Evolutionary conservation across 1,284 basidiomycete species (phyloP), one percentile per base, ranked within the genome.

Genomic region (Moesziomyces sp.): DNA sequence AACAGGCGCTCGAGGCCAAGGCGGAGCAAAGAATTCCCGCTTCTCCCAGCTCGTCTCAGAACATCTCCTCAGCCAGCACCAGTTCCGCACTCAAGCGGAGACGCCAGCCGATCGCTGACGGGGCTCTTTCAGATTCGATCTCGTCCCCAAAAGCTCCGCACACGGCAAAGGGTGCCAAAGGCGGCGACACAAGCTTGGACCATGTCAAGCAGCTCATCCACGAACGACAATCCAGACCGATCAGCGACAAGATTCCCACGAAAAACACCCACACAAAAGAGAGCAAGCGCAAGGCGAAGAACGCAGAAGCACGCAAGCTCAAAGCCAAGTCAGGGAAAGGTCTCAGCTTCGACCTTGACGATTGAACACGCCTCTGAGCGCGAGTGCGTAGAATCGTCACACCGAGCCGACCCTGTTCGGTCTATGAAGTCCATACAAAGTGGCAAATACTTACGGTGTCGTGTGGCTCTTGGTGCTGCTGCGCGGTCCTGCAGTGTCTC

Each of bases 281-380:
- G 24, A 28, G 40, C 18, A 60, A 47, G 30, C 64, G 52, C 45
- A 53, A 50, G 35, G 53, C 42, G 51, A 70, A 62, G 46, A 59
- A 46, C n/a, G 59, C 52, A 38, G 21, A 54, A 16, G 59, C 59
- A 23, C 43, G 43, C 9, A 58, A 58, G 23, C 52, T 55, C 52
- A 62, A 62, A 28, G 45, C 52, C 11, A 73, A 73, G 49, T 52
- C 55, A 3, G 76, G 74, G 13, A 67, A 70, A 26, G 73, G 73
- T 0, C 52, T 77, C 28, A 77, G 76, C 54, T 76, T 77, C 54
- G 42, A 44, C 38, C 42, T 77, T 8, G 64, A 75, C 30, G 30
- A 34, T 5, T 34, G 30, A 34, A 34, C 1, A 6, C 30, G 9
- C 30, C 9, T 11, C 30, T 6, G 30, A 11, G 30, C 30, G 30